Conservation (phyloP, 2,329 filamentous ascomycete species). For the Emmonsiellopsis sp. region DNA sequence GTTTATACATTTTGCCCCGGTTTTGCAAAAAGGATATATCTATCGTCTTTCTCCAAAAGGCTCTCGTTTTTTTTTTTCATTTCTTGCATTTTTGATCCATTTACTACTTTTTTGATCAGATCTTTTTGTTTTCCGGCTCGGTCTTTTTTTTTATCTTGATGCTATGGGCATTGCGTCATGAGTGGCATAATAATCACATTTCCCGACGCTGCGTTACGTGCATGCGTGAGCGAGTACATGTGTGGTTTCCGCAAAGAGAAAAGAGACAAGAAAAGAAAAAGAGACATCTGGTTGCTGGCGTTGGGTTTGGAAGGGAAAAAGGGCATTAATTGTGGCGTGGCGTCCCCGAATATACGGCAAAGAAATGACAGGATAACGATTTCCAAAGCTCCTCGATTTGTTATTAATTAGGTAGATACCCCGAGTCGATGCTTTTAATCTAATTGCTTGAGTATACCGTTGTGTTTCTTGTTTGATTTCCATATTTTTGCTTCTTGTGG, state of each 20-base stretch:
- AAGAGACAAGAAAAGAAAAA: neutral
- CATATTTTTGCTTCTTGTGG: neutral
- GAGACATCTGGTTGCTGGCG: conserved; percentile 6
- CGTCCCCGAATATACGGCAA: conserved; percentile 15
- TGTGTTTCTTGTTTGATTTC: neutral
- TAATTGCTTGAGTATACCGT: conserved; percentile 18
- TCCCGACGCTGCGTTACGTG: neutral
- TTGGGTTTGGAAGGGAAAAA: conserved; percentile 5
- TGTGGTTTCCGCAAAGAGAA: neutral
- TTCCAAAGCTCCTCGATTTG: conserved; percentile 39
- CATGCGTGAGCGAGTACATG: neutral
- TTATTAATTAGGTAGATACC: conserved; percentile 32
- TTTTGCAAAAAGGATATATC: no score
- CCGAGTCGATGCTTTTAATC: conserved; percentile 41
- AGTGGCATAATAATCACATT: no score
- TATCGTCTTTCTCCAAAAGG: no score
- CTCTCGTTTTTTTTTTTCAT: no score
- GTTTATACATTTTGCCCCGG: no score
- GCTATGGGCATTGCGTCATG: no score
- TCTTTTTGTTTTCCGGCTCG: no score
- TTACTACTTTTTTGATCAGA: no score
- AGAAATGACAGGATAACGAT: conserved; percentile 20
- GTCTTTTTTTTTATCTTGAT: no score
- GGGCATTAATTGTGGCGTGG: conserved; percentile 5
- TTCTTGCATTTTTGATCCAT: no score